Base-by-base conservation (phyloP, 2,329 filamentous ascomycete species). In the Macrophomina phaseolina region DNA sequence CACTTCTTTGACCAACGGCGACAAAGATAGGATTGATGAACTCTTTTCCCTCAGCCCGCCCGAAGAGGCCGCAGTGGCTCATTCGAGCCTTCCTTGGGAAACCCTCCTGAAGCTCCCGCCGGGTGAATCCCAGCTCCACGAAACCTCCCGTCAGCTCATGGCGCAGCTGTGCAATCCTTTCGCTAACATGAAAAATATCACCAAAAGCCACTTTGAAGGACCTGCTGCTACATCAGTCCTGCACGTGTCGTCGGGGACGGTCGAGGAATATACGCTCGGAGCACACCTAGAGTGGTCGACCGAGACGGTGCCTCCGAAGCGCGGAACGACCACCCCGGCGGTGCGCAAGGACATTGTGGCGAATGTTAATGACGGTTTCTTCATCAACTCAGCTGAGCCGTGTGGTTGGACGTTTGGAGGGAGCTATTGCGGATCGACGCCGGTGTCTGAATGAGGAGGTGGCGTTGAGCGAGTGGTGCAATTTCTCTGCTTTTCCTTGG, bases 91-190 rank as follows among this genome's bases (percentile, higher is more conserved):
- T 7, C 42, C 53, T 5, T 32, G 67, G 23, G 67, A 71, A 12
- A 51, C 67, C 30, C 67, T 73, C 14, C 69, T 72, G 65, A 64
- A 32, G 16, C 52, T 69, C 1, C 42, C 67, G 1, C 34, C 30
- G 6, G 70, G 70, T 16, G 46, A 66, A 1, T 69, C 70, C 1
- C 49, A 58, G 7, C 67, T 72, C 11, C 68, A 70, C 14, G 30
- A 40, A 34, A 63, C 69, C 14, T 67, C 70, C 5, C 66, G 68
- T 2, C 52, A 68, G 8, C 66, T 72, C 12, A 68, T 71, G 28
- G 52, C 52, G 4, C 51, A 68, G n/a, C 64, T 71, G 7, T 70
- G 69, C 28, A 60, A 65, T 12, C 70, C 70, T 1, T 71, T 72
- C 32, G 60, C 28, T 9, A 18, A 61, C 9, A 16, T 60, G 5